Evolutionary conservation across 2,329 filamentous ascomycete genomes (phyloP), one percentile per base, ranked within the genome.

Genomic region (Scytalidium sp.): DNA sequence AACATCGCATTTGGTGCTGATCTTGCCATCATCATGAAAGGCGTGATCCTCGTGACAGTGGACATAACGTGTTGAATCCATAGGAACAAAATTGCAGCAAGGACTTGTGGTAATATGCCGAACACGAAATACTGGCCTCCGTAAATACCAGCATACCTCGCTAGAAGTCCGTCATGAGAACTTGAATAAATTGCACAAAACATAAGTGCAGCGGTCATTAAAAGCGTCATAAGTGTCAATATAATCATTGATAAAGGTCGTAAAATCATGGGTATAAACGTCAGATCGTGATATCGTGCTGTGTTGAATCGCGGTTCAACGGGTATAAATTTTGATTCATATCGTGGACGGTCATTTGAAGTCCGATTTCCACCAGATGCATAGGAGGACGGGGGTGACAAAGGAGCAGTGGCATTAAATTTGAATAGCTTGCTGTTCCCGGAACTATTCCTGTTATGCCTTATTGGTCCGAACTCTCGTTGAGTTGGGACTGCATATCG

Each of bases 81-180:
- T 6, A 97, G 66, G 42, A 94, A 75, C 29, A 96, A 70, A 11
- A 85, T 57, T 19, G 83, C 83, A 0, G 85, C 89, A 13, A 95
- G 64, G 0, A 96, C 72, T 50, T 91, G 90, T 2, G 93, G 92
- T 1, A 97, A 71, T 56, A 96, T 89, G 53, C 90, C 81, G 66
- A 96, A 94, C 43, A 95, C 69, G 65, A 97, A 96, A 68, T 95
- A 96, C 56, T 84, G 78, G 8, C 77, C 78, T 45, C 85, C 86
- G 53, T 88, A 87, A 50, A 90, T 85, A 23, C 70, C 75, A 42
- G 77, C 78, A 27, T 73, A 71, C 64, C 92, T 96, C 3, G 76
- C 69, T 63, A 80, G 83, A 11, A 97, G 71, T 1, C 90, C 90
- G 9, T 75, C 67, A 55, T 85, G 75, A 4, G 70, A 66, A 32